These are phyloP conservation scores for Hygrophorus pudorinus DNA, from an alignment of 768 basidiomycete species.

Conservation along the genomic window DNA sequence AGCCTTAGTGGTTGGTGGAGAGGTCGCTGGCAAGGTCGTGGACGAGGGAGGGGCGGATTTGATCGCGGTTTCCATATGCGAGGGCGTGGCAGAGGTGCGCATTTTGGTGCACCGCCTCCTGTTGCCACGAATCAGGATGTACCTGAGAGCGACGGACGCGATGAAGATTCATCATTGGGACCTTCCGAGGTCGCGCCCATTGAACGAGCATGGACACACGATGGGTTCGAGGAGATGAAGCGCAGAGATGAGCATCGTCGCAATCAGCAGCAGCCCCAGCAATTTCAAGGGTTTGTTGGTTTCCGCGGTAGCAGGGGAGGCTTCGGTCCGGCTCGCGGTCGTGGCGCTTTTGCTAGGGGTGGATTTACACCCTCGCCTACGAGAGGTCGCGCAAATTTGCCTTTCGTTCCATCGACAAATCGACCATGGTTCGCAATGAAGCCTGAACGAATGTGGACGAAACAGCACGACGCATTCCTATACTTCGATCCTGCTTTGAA, in stretches of 20 bases:
- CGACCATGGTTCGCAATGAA: slow-evolving; percentile 66
- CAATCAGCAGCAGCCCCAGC: slow-evolving; percentile 21
- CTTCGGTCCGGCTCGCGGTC: slow-evolving; percentile 35
- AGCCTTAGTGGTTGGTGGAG: slow-evolving; percentile 86
- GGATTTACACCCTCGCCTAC: slow-evolving; percentile 23
- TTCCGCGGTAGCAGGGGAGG: slow-evolving; percentile 39
- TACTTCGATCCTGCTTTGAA: slow-evolving; percentile 53
- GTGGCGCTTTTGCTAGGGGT: slow-evolving; percentile 34
- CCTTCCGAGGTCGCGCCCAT: slow-evolving; percentile 38
- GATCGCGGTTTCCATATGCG: slow-evolving; percentile 31
- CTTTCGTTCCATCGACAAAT: slow-evolving; percentile 22
- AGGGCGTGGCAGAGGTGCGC: slow-evolving; percentile 49
- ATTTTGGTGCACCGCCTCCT: slow-evolving; percentile 15
- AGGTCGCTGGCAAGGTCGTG: slow-evolving; percentile 64
- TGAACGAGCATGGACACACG: slow-evolving; percentile 73
- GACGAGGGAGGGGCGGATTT: slow-evolving; percentile 45
- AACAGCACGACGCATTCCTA: slow-evolving; percentile 68
- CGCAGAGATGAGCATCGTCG: slow-evolving; percentile 53
- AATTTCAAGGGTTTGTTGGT: slow-evolving; percentile 24
- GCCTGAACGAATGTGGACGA: slow-evolving; percentile 77
- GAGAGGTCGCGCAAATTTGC: slow-evolving; percentile 18
- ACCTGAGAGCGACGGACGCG: slow-evolving; percentile 1
- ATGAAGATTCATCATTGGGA: slow-evolving; percentile 5
- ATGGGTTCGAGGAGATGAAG: slow-evolving; percentile 85
- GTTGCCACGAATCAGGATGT: slow-evolving; percentile 2